Evolutionary conservation across 2,329 filamentous ascomycete species (phyloP), one percentile per base, ranked within the genome.

Genomic region (Colletotrichum godetiae): DNA sequence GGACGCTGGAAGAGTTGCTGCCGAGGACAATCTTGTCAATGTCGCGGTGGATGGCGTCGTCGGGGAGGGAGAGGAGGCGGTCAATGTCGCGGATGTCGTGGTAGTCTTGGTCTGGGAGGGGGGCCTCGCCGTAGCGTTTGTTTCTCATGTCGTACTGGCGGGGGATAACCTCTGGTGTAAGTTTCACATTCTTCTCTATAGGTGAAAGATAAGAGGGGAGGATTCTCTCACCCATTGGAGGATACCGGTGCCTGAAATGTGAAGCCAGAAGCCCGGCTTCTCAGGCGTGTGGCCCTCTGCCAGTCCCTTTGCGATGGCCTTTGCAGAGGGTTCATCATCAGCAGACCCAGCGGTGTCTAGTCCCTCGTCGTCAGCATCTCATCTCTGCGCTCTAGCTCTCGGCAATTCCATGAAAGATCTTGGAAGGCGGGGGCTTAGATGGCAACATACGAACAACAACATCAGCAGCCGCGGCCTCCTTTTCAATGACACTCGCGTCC

Each of bases 11-110:
- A 3, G 79, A 79, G 46, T 82, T 83, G 52, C 83, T 80, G 0
- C 76, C 83, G 33, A 86, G 82, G n/a, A 95, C 88, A 29, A 94
- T 86, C 79, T 91, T 89, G 81, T 96, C 93, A 4, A 94, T 89
- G 77, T 91, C 85, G 15, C 92, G 89, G 82, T 95, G 93, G 29
- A 86, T 78, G 11, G 87, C 91, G 0, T 81, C 78, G 77, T 91
- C 88, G 0, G 91, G 91, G 0, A 93, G 77, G 12, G 78, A 85
- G 1, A 88, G 83, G 46, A 93, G 83, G 57, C 88, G 87, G 13
- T 84, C 82, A 49, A 93, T 86, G 63, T 87, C 88, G 11, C 88
- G 84, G 76, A 90, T 85, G 76, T 93, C 92, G 77, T 91, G 83
- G 80, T 91, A 93, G 64, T 75, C 81, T 76, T 88, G 80, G 61